phyloP scores from a whole-genome alignment of 495 filamentous ascomycete species.

The Friedmanniomyces simplex region DNA sequence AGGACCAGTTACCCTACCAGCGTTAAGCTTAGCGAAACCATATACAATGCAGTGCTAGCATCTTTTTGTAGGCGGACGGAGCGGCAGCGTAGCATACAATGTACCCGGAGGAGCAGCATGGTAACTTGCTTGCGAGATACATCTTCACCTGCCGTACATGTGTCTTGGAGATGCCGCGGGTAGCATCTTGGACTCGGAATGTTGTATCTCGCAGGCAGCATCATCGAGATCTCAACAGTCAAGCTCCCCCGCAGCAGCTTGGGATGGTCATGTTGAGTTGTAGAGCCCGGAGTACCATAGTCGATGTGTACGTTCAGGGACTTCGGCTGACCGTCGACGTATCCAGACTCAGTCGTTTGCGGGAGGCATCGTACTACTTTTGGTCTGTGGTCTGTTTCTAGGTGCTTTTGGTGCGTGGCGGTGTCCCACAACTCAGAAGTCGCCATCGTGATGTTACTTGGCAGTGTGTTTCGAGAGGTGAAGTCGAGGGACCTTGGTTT shows the following conservation, averaged over 20 bases:
- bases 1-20: no score
- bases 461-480: not conserved
- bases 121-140: no score
- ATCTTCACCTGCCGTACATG: no score
- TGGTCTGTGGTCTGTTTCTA: no score
- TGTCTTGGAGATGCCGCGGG: no score
- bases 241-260: not conserved
- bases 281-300: not conserved
- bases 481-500: not conserved
- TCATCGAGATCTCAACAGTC: not conserved
- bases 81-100: no score
- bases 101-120: no score
- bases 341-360: not conserved
- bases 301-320: not conserved
- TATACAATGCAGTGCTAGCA: no score
- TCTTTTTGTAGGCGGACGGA: no score
- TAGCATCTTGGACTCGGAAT: not conserved
- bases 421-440: no score
- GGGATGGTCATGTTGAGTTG: not conserved
- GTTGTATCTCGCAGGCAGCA: not conserved
- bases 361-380: not conserved
- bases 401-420: no score
- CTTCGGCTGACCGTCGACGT: not conserved
- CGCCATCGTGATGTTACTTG: not conserved
- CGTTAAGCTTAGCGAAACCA: no score